Conservation (phyloP, 139 green algal genomes). For the Pleodorina starrii region DNA sequence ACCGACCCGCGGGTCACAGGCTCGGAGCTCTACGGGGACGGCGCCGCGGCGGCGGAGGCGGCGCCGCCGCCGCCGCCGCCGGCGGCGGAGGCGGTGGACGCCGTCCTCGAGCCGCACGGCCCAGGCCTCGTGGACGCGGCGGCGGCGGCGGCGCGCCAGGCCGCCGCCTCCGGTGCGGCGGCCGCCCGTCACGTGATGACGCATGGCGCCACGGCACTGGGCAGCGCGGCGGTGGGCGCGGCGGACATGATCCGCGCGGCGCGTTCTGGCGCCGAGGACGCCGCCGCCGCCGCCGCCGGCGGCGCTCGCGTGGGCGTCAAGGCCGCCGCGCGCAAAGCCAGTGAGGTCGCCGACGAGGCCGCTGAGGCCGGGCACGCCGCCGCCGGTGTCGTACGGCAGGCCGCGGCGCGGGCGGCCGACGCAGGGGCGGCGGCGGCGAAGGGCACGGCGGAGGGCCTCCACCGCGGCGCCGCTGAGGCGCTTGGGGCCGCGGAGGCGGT, state of each 20-base stretch:
- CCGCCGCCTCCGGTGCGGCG: background rate
- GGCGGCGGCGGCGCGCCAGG: background rate
- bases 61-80: too few species aligned
- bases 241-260: constrained; percentile 27
- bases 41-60: too few species aligned
- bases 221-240: constrained; percentile 15
- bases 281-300: background rate
- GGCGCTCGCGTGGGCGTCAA: background rate
- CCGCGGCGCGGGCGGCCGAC: background rate
- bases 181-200: background rate
- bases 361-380: background rate
- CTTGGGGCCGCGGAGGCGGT: background rate
- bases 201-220: constrained; percentile 1
- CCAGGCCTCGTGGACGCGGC: too few species aligned
- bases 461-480: background rate
- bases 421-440: background rate
- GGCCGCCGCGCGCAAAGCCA: background rate
- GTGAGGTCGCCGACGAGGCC: background rate
- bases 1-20: too few species aligned
- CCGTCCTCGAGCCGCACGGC: too few species aligned
- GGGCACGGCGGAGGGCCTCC: background rate
- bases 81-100: too few species aligned
- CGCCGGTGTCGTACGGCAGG: background rate
- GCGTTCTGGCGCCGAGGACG: background rate
- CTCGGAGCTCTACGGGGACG: too few species aligned